phyloP scores from a whole-genome alignment of 805 yeast genomes.

The Candida sakaeoensis region DNA sequence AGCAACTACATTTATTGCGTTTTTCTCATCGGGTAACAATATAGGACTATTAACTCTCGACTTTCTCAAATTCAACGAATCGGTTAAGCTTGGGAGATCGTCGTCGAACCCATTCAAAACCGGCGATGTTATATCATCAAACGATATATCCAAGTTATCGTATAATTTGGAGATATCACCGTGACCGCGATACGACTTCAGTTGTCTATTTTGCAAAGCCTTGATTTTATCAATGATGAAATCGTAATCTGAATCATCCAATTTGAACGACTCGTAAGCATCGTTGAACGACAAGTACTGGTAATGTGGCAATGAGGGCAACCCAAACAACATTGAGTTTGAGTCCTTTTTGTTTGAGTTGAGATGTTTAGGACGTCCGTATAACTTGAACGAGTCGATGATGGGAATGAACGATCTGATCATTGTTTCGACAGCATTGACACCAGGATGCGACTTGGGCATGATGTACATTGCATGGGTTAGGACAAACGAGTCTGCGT shows the following conservation, averaged over 20 bases:
- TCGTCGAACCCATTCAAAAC: not conserved
- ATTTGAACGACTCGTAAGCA: slow-evolving; percentile 12
- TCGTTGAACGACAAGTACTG: slow-evolving; percentile 45
- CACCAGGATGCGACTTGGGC: slow-evolving; percentile 73
- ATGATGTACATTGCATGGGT: slow-evolving; percentile 56
- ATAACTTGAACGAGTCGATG: slow-evolving; percentile 64
- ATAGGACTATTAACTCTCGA: not conserved
- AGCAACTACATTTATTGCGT: slow-evolving; percentile 1
- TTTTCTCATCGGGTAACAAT: not conserved
- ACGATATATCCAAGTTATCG: slow-evolving; percentile 14
- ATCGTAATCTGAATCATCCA: slow-evolving; percentile 17
- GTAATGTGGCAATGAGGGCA: slow-evolving; percentile 70
- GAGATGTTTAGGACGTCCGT: slow-evolving; percentile 72
- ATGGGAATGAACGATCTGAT: slow-evolving; percentile 66
- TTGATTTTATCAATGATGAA: slow-evolving; percentile 6
- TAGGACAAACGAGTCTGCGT: slow-evolving; percentile 24
- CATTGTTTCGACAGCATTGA: slow-evolving; percentile 68
- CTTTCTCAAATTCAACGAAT: slow-evolving; percentile 7
- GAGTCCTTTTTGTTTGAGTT: slow-evolving; percentile 69
- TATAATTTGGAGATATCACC: slow-evolving; percentile 35
- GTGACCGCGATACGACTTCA: slow-evolving; percentile 26
- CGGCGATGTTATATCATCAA: slow-evolving; percentile 9
- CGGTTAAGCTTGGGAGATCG: slow-evolving; percentile 8
- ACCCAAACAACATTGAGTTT: slow-evolving; percentile 64
- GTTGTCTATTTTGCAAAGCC: slow-evolving; percentile 3